phyloP scores from a whole-genome alignment of 2,329 filamentous ascomycete genomes.

The Cladosporium sp. region DNA sequence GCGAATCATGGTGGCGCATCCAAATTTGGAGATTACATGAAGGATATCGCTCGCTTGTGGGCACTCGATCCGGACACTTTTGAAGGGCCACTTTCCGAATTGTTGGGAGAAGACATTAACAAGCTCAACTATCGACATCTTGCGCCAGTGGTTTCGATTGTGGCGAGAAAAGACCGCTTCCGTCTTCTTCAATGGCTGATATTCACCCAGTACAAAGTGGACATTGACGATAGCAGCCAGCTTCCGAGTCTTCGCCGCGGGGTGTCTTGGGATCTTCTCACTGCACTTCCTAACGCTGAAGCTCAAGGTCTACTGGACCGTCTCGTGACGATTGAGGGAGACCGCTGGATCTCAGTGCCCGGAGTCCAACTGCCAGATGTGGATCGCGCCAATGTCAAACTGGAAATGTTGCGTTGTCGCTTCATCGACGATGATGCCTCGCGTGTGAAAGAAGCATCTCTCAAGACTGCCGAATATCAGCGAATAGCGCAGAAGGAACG shows the following conservation, averaged over 20 bases:
- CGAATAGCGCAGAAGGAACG: background rate
- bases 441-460: background rate
- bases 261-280: background rate
- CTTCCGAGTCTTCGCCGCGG: background rate
- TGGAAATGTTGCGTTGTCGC: background rate
- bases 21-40: background rate
- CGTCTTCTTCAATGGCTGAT: constrained; percentile 14
- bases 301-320: background rate
- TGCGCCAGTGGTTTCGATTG: background rate
- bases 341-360: background rate
- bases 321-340: background rate
- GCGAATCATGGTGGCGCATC: too few relatives aligned
- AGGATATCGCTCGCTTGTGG: constrained; percentile 2
- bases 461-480: background rate
- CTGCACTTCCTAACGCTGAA: background rate
- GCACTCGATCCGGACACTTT: background rate
- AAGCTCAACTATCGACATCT: background rate
- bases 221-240: background rate
- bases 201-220: constrained; percentile 7
- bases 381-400: background rate
- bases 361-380: background rate
- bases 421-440: background rate
- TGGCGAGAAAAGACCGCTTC: background rate
- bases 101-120: background rate
- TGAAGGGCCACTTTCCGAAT: background rate